A percentile compares a stretch with the other conserved stretches of the same genome.
Evolutionary conservation across 2,329 filamentous ascomycete genomes (phyloP).

Genomic region (Nigrograna mackinnonii): DNA sequence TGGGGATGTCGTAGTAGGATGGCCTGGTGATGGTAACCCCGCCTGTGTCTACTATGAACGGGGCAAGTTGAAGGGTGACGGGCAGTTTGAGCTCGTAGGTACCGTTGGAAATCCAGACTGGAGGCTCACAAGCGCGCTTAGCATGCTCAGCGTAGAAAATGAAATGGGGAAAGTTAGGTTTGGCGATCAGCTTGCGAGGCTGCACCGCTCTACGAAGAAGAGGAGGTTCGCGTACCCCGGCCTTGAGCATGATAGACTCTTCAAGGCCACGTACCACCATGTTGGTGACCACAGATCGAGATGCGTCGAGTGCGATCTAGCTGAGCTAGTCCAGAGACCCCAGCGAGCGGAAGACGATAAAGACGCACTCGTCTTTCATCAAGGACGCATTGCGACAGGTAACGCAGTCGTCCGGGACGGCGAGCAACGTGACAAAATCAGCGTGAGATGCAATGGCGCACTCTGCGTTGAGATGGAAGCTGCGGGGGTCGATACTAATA

Average conservation of each 20-base stretch:
- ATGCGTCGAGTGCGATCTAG: constrained; percentile 1
- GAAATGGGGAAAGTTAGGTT: constrained; percentile 2
- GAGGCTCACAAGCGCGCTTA: constrained; percentile 3
- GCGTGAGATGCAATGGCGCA: constrained; percentile 2
- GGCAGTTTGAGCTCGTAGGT: constrained; percentile 4
- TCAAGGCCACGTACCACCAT: constrained; percentile 5
- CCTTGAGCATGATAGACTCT: constrained; percentile 2
- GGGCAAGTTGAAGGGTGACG: constrained; percentile 4
- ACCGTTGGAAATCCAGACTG: constrained; percentile 4
- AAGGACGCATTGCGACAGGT: constrained; percentile 3
- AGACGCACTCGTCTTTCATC: constrained; percentile 2
- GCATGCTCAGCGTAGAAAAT: constrained; percentile 1
- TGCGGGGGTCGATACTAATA: constrained; percentile 4
- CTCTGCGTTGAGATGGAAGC: constrained; percentile 7
- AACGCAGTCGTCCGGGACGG: constrained; percentile 4
- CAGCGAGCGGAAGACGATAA: constrained; percentile 1
- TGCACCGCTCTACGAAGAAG: background rate
- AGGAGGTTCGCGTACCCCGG: constrained; percentile 4
- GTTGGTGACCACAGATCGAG: constrained; percentile 2
- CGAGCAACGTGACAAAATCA: constrained; percentile 2
- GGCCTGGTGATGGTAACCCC: constrained; percentile 5
- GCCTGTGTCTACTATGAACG: constrained; percentile 5
- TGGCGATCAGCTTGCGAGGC: constrained; percentile 2
- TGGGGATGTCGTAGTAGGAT: constrained; percentile 5
- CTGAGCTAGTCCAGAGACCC: constrained; percentile 2